These are phyloP conservation scores for Lippia alba DNA, from an alignment of 305 asterid species.

Conservation along the genomic window DNA sequence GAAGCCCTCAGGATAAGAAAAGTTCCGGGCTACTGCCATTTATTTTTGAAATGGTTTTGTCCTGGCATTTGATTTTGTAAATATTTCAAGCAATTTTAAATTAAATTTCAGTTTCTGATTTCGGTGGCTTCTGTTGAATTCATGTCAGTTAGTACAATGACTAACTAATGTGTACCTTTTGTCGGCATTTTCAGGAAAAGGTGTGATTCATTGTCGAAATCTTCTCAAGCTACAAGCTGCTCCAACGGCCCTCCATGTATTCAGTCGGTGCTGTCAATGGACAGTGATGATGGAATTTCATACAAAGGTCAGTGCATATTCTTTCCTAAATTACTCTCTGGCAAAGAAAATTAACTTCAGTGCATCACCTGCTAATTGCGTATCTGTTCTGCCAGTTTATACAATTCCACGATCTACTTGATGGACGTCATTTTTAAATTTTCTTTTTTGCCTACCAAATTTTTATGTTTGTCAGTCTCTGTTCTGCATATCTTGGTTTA, in stretches of 20 bases:
- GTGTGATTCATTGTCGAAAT: constrained; percentile 70
- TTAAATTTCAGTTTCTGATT: neutral
- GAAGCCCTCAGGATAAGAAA: no score
- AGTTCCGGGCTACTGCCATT: no score
- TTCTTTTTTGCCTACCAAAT: neutral
- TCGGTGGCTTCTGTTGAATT: constrained; percentile 7
- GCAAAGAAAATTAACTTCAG: neutral
- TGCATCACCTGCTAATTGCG: constrained; percentile 20
- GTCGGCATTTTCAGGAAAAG: constrained; percentile 69
- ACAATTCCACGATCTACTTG: neutral
- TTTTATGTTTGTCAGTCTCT: constrained; percentile 1
- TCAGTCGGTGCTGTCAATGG: constrained; percentile 69
- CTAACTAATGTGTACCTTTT: constrained; percentile 21
- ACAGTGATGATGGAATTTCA: constrained; percentile 89
- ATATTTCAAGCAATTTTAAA: constrained; percentile 28
- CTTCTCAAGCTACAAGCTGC: constrained; percentile 67
- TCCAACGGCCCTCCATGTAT: constrained; percentile 76
- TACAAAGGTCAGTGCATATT: constrained; percentile 60
- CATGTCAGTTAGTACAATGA: constrained; percentile 9
- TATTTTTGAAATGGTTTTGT: no score
- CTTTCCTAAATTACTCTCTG: constrained; percentile 7
- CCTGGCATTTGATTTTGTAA: neutral
- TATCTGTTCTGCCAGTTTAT: constrained; percentile 2
- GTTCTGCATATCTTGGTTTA: constrained; percentile 2
- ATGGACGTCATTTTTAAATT: neutral